Evolutionary conservation across 2,329 filamentous ascomycete species (phyloP), one percentile per base, ranked within the genome.

Genomic region (Talaromyces amestolkiae): DNA sequence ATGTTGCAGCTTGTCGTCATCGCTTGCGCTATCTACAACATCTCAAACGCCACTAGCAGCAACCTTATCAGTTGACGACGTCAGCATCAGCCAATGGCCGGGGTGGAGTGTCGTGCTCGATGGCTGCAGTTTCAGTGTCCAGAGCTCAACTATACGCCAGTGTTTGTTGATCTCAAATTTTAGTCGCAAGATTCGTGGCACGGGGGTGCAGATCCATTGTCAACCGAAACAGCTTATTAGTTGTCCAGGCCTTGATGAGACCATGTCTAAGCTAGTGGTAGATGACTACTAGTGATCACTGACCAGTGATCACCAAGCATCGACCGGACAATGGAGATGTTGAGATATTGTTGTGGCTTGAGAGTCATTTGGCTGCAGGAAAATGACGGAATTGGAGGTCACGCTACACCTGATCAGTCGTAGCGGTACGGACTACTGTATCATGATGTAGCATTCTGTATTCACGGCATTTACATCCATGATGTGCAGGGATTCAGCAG

Each of bases 31-130:
- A 27, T 58, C 35, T 5, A 24, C 35, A 31, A 45, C 56, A 45
- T 31, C 22, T 59, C 37, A 59, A 31, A 33, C 37, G 56, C 56
- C 37, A 59, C 56, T 43, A 59, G 22, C 39, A 41, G 10, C 37
- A 63, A 53, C 49, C 49, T 58, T 58, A 56, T 63, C 61, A 58
- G 39, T 58, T 13, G 24, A 31, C 43, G 49, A 58, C 51, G 61
- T 58, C 61, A 58, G 61, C 19, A 35, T 9, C 39, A 17, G 27
- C 61, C 61, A 63, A 63, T 58, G 51, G 22, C n/a, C 5, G 9
- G 10, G n/a, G 11, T 9, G 8, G 9, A 35, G 31, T 13, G 33
- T 19, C 3, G 22, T 41, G 22, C 33, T 56, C 10, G 17, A 35
- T 13, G 53, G n/a, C 2, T 33, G 15, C 49, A 9, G 27, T 53